phyloP scores from a whole-genome alignment of 129 eudicot genomes.

The Flaveria trinervia region DNA sequence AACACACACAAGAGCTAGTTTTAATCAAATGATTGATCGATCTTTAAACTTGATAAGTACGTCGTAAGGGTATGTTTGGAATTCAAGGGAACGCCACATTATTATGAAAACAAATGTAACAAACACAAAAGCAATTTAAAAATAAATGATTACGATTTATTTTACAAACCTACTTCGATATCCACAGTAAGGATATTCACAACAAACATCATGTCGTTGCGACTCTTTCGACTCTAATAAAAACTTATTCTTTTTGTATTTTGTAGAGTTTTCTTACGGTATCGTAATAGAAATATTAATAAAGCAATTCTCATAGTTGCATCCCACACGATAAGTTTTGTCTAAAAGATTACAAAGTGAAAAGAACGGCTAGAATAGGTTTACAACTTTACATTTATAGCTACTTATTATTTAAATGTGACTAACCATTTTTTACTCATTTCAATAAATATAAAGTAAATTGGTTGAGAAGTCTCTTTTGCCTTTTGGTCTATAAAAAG shows the following conservation, averaged over 20 bases:
- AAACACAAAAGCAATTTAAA: too few relatives aligned
- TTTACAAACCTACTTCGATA: too few relatives aligned
- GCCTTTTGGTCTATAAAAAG: neutral
- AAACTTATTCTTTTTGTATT: neutral
- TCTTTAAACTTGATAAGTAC: too few relatives aligned
- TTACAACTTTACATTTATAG: neutral
- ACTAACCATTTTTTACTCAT: neutral
- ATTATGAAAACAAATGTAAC: too few relatives aligned
- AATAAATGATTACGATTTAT: too few relatives aligned
- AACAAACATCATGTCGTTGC: too few relatives aligned
- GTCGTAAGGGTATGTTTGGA: too few relatives aligned
- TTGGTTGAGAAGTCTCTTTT: neutral
- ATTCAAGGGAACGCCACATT: too few relatives aligned
- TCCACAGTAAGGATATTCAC: too few relatives aligned
- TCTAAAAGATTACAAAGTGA: neutral
- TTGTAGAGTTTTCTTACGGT: neutral
- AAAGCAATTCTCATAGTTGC: neutral
- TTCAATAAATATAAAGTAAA: neutral
- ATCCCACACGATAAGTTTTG: neutral
- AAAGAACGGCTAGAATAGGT: neutral
- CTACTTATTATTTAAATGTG: neutral
- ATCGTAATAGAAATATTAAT: neutral
- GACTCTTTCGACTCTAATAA: too few relatives aligned
- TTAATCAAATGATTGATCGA: too few relatives aligned
- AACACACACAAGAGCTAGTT: too few relatives aligned